These are phyloP conservation scores for Stipa capillata DNA, from an alignment of 176 grass and related monocot genomes.

Conservation along the genomic window DNA sequence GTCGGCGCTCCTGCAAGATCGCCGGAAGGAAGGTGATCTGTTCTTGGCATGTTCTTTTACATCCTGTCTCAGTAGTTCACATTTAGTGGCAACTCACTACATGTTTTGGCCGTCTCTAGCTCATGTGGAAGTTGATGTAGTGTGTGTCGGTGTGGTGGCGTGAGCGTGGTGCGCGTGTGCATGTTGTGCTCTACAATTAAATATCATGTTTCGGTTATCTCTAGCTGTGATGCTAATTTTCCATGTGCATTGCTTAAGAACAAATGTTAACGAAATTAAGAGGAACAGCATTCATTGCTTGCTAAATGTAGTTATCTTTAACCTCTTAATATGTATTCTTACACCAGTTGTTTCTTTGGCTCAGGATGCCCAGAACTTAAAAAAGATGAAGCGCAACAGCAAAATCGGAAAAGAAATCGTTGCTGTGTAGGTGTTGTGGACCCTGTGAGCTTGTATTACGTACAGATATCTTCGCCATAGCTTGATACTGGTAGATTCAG, in stretches of 20 bases:
- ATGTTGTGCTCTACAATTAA: too few relatives aligned
- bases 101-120: not conserved
- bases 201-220: not conserved
- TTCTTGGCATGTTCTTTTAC: not conserved
- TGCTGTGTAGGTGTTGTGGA: slow-evolving; percentile 50
- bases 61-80: not conserved
- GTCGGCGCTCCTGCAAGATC: slow-evolving; percentile 95
- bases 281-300: not conserved
- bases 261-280: not conserved
- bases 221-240: not conserved
- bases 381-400: slow-evolving; percentile 96
- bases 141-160: too few relatives aligned
- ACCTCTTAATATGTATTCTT: not conserved
- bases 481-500: not conserved
- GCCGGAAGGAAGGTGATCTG: slow-evolving; percentile 87
- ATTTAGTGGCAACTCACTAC: not conserved
- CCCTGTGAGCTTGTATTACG: not conserved
- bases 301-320: slow-evolving; percentile 4
- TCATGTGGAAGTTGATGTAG: not conserved
- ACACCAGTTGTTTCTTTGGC: slow-evolving; percentile 7
- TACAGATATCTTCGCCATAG: not conserved
- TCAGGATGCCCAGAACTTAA: slow-evolving; percentile 92
- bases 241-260: not conserved
- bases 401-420: slow-evolving; percentile 98
- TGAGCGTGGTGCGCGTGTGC: too few relatives aligned